These are phyloP conservation scores for Nicotiana otophora DNA, from an alignment of 257 asterid genomes.

Conservation along the genomic window DNA sequence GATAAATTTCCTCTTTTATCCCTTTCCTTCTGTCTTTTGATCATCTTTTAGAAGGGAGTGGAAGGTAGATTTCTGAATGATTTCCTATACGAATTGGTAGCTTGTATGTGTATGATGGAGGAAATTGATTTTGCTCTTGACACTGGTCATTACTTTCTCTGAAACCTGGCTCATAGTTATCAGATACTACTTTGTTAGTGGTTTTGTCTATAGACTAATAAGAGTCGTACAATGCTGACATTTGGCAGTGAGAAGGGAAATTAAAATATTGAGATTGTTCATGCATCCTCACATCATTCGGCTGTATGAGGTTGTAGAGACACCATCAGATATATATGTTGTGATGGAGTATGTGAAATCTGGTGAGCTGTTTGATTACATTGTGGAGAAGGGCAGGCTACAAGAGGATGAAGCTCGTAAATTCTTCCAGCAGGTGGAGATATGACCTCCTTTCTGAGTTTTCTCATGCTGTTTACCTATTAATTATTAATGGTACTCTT, in stretches of 20 bases:
- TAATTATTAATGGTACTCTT: neutral
- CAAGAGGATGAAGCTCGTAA: slow-evolving; percentile 84
- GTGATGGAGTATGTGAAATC: slow-evolving; percentile 86
- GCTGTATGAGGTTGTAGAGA: slow-evolving; percentile 92
- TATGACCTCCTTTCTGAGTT: neutral
- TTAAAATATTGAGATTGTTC: slow-evolving; percentile 80
- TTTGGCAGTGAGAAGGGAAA: slow-evolving; percentile 84
- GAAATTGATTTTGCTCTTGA: too few species aligned
- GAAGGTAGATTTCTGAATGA: too few species aligned
- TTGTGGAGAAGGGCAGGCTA: slow-evolving; percentile 90
- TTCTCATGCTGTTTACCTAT: neutral
- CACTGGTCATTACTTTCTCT: neutral
- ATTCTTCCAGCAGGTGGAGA: slow-evolving; percentile 85
- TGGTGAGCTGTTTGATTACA: slow-evolving; percentile 97
- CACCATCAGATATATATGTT: slow-evolving; percentile 77
- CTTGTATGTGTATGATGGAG: too few species aligned
- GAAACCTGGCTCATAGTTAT: too few species aligned
- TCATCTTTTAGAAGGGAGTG: too few species aligned
- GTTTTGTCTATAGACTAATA: neutral
- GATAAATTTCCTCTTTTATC: too few species aligned
- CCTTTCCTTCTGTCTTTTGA: too few species aligned
- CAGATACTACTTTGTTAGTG: neutral
- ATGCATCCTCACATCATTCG: slow-evolving; percentile 98
- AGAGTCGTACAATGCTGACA: slow-evolving; percentile 2
- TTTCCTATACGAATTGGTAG: too few species aligned